Percentiles rank a stretch among this genome's conserved stretches.
These are phyloP conservation scores for Tephrocybe sp. DNA, from an alignment of 768 basidiomycete species.

Conservation along the genomic window DNA sequence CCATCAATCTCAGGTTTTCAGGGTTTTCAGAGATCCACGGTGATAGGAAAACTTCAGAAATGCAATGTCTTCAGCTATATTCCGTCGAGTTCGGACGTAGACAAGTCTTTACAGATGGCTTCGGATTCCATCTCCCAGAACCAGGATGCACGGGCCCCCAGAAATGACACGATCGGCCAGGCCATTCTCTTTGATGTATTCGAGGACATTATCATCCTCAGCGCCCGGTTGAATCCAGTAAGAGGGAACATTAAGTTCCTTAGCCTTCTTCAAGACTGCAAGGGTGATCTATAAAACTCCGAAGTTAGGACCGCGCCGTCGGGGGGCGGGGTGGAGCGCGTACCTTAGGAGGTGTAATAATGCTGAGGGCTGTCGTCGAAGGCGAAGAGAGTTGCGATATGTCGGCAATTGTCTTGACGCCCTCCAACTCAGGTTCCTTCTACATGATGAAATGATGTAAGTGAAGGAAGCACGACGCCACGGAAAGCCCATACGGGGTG, in stretches of 20 bases:
- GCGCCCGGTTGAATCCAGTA: conserved; percentile 93
- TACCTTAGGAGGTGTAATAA: conserved; percentile 78
- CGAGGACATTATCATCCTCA: conserved; percentile 60
- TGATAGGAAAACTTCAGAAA: conserved; percentile 8
- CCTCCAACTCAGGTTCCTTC: conserved; percentile 74
- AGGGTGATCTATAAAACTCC: conserved; percentile 60
- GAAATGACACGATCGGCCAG: conserved; percentile 70
- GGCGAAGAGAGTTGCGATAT: conserved; percentile 62
- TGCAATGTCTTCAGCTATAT: background rate
- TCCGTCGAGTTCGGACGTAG: background rate
- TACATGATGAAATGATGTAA: conserved; percentile 24
- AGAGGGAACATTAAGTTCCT: conserved; percentile 66
- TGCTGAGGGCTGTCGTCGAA: conserved; percentile 68
- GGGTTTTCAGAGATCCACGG: conserved; percentile 9
- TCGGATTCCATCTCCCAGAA: conserved; percentile 65
- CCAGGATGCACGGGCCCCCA: conserved; percentile 83
- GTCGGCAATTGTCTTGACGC: conserved; percentile 52
- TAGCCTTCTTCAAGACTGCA: conserved; percentile 62
- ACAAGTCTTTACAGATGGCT: conserved; percentile 25
- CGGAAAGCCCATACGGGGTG: conserved; percentile 56
- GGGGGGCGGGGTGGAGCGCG: conserved; percentile 7
- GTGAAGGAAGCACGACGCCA: background rate
- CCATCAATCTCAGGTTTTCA: background rate
- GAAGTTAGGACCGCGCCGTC: background rate
- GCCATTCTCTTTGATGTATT: conserved; percentile 66